phyloP scores from a whole-genome alignment of 2,329 filamentous ascomycete species.

The Exophiala calicioides region DNA sequence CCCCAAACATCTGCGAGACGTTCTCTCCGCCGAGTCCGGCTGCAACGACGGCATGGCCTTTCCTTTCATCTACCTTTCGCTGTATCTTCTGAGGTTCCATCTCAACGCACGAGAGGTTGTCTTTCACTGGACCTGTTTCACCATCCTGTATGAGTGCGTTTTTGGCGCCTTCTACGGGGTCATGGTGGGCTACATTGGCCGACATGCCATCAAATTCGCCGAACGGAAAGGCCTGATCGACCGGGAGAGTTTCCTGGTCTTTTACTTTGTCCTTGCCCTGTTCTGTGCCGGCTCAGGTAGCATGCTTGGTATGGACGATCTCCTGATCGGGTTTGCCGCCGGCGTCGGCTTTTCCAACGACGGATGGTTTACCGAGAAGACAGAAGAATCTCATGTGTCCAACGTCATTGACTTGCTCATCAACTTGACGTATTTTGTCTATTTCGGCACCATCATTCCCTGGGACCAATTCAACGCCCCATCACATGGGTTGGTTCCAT shows the following conservation, averaged over 20 bases:
- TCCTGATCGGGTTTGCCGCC: constrained; percentile 90
- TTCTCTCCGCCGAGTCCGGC: constrained; percentile 93
- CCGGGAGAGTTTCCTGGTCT: constrained; percentile 94
- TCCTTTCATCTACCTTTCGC: constrained; percentile 88
- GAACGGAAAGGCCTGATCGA: constrained; percentile 86
- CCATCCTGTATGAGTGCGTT: constrained; percentile 91
- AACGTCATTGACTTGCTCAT: constrained; percentile 98
- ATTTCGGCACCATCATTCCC: constrained; percentile 93
- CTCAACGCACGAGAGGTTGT: constrained; percentile 68
- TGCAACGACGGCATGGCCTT: constrained; percentile 99
- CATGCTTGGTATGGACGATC: constrained; percentile 86
- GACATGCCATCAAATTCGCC: constrained; percentile 84
- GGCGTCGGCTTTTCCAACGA: constrained; percentile 99
- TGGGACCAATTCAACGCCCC: constrained; percentile 87
- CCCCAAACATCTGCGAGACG: constrained; percentile 92
- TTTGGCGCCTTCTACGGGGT: constrained; percentile 91
- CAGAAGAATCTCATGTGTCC: constrained; percentile 96
- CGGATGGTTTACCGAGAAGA: constrained; percentile 98
- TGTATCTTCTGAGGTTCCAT: constrained; percentile 85
- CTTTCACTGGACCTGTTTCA: constrained; percentile 85
- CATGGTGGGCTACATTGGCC: constrained; percentile 80
- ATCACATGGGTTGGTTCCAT: constrained; percentile 73
- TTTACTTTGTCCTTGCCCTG: constrained; percentile 94
- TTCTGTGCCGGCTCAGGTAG: constrained; percentile 95
- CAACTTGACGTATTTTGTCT: constrained; percentile 98